A percentile compares a stretch with the other conserved stretches of the same genome.
Conservation (phyloP, 352 stramenopile species). For the Achlya hypogyna region DNA sequence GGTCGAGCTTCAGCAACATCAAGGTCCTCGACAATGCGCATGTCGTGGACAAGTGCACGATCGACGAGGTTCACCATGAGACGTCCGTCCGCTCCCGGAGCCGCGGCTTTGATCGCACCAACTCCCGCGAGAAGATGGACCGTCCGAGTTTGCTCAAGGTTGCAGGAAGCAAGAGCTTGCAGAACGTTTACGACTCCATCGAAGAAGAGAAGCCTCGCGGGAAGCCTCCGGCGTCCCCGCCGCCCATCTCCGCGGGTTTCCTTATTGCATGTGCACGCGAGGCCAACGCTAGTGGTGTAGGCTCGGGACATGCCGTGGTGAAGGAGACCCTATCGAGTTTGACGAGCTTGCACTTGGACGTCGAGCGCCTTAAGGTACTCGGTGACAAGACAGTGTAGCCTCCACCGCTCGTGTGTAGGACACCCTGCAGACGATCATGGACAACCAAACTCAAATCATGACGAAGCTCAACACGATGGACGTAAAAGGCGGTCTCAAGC, state of each 20-base stretch:
- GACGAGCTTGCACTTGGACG: slow-evolving; percentile 6
- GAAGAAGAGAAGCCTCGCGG: background rate
- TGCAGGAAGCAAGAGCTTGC: background rate
- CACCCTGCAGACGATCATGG: background rate
- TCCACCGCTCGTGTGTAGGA: too few relatives aligned
- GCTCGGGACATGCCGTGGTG: background rate
- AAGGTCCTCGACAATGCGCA: slow-evolving; percentile 63
- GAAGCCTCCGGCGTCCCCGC: background rate
- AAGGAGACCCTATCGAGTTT: background rate
- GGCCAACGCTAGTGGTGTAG: background rate
- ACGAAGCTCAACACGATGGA: background rate
- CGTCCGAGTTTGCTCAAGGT: background rate
- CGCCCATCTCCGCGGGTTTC: background rate
- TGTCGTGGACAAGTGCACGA: slow-evolving; percentile 42
- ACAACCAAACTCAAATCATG: slow-evolving; percentile 8
- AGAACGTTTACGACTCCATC: background rate
- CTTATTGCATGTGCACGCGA: background rate
- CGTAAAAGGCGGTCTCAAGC: background rate
- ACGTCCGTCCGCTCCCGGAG: background rate
- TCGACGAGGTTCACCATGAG: slow-evolving; percentile 30
- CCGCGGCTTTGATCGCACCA: background rate
- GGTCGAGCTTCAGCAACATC: slow-evolving; percentile 41
- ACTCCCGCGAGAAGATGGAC: background rate
- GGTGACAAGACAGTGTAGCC: too few relatives aligned
- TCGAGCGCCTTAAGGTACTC: slow-evolving; percentile 10